Evolutionary conservation across 495 filamentous ascomycete genomes (phyloP).

Genomic region (Penicillium simplicissimum): DNA sequence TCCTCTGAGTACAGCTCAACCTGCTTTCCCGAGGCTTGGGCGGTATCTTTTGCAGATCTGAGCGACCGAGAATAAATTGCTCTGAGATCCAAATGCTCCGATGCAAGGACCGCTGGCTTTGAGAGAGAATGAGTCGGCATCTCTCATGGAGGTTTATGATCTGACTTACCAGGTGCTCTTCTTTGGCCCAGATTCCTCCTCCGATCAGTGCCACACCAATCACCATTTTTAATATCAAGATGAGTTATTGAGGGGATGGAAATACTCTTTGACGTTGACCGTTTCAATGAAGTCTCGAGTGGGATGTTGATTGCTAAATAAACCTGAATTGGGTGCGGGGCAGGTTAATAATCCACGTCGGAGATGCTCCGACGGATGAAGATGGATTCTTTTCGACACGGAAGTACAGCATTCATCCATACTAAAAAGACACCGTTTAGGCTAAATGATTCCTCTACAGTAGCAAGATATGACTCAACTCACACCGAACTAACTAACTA

Average conservation of each 20-base stretch:
- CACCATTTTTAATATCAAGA: neutral
- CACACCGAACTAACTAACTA: neutral
- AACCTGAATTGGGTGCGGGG: neutral
- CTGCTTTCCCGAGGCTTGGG: neutral
- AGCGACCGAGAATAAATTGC: constrained; percentile 6
- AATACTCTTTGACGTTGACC: neutral
- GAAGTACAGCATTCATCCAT: neutral
- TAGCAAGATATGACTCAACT: neutral
- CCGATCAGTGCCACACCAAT: constrained; percentile 4
- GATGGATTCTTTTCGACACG: neutral
- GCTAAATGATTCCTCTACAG: neutral
- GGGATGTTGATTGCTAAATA: neutral
- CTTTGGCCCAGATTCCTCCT: constrained; percentile 8
- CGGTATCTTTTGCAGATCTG: constrained; percentile 3
- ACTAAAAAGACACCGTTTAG: neutral
- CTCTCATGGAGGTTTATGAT: too few species aligned
- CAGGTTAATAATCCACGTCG: neutral
- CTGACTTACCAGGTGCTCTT: constrained; percentile 8
- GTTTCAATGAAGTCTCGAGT: neutral
- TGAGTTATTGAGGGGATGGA: neutral
- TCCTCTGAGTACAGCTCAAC: constrained; percentile 58
- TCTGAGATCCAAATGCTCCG: neutral
- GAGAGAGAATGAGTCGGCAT: neutral
- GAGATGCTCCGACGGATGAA: neutral
- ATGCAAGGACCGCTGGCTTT: constrained; percentile 8